Evolutionary conservation across 108 stramenopile genomes (phyloP).

Genomic region (Skeletonema potamos): DNA sequence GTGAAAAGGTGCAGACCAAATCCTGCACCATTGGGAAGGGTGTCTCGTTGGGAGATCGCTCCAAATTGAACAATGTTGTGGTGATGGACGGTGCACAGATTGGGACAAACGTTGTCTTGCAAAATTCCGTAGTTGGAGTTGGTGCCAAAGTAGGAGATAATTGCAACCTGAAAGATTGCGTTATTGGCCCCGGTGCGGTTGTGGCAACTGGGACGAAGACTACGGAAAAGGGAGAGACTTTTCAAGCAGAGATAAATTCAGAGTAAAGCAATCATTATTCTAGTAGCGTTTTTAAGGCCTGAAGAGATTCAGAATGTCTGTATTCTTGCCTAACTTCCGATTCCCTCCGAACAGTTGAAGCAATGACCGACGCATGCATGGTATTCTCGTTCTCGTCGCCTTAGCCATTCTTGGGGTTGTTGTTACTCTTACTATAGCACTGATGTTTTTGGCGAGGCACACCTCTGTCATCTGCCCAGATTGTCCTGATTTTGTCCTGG

Average conservation of each 20-base stretch:
- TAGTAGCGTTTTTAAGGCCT: too few relatives aligned
- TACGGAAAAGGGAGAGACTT: slow-evolving; percentile 68
- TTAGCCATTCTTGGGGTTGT: too few relatives aligned
- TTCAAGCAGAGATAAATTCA: slow-evolving; percentile 26
- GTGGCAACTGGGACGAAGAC: slow-evolving; percentile 60
- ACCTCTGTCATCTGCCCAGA: too few relatives aligned
- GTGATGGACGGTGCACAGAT: slow-evolving; percentile 76
- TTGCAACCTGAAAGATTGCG: slow-evolving; percentile 86
- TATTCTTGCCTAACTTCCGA: too few relatives aligned
- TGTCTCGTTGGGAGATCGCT: slow-evolving; percentile 59
- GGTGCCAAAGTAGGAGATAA: slow-evolving; percentile 73
- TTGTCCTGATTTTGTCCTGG: too few relatives aligned
- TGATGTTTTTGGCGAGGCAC: too few relatives aligned
- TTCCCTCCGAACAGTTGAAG: too few relatives aligned
- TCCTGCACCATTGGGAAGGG: slow-evolving; percentile 65
- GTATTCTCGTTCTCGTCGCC: too few relatives aligned
- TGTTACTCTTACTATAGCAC: too few relatives aligned
- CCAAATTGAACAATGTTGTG: slow-evolving; percentile 83
- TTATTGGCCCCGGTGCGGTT: slow-evolving; percentile 62
- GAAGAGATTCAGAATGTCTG: too few relatives aligned
- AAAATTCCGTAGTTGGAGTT: slow-evolving; percentile 72
- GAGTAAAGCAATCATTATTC: too few relatives aligned
- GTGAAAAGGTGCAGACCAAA: slow-evolving; percentile 76
- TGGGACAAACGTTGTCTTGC: slow-evolving; percentile 71
- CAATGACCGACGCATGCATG: too few relatives aligned